Evolutionary conservation across 2,329 filamentous ascomycete genomes (phyloP), one percentile per base, ranked within the genome.

Genomic region (Colletotrichum abscissum): DNA sequence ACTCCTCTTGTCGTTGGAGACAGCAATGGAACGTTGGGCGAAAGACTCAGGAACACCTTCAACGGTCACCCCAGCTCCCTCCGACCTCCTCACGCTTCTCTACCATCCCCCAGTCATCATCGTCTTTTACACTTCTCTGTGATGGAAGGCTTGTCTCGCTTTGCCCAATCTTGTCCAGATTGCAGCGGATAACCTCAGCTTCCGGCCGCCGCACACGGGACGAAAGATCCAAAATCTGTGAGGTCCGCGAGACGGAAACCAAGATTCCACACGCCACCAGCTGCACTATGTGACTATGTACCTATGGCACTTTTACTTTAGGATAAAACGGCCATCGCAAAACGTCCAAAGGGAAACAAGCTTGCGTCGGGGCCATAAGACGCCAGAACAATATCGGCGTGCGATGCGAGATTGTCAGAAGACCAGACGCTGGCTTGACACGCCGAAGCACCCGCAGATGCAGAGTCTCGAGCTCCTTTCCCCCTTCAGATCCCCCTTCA

Each of bases 1-100:
- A 72, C 72, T 68, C 63, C 52, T 72, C 72, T 72, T 68, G 68
- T 72, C 72, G 64, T 63, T 74, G 72, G 72, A 74, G 68, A 72
- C 72, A 57, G 55, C 57, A 72, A 72, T 72, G 71, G 71, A 73
- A 73, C 71, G 56, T 65, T 65, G 67, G 55, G 35, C 46, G 55
- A 70, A 65, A 73, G 67, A 70, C 70, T 73, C 60, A 60, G 70
- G 69, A 70, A 70, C 70, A 38, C 49, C 55, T 70, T 26, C 70
- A 73, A 70, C 70, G 67, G 67, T 65, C 70, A 70, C 66, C 70
- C 69, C 65, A 55, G 69, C 52, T 69, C 49, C 57, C 57, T 35
- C 42, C 42, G 57, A 46, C 65, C 56, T 49, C 7, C 14, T 42
- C 38, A 42, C 38, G 38, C 38, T 19, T 42, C 33, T 26, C n/a